Base-by-base conservation (phyloP, 2,329 filamentous ascomycete species). In the Scopulariopsis brevicaulis region DNA sequence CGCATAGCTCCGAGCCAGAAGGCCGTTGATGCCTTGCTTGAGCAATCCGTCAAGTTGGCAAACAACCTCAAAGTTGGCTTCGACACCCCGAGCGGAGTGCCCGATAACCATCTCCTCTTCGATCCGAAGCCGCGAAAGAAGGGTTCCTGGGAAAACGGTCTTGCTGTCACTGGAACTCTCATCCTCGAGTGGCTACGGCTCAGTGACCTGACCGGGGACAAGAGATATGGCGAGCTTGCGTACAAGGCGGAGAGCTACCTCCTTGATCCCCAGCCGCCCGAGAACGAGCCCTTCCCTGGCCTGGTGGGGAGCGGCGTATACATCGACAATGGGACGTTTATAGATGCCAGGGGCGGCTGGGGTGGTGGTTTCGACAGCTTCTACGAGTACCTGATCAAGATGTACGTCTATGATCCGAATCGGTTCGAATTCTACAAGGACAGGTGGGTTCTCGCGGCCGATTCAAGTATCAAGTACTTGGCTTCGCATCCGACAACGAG, bases 311-410 rank as follows among this genome's bases (percentile, higher is more conserved):
- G 79, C 32, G 73, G 80, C 54, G 78, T 96, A 46, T 76, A 83
- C 63, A 78, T 90, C 60, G 66, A 73, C 1, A 83, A 80, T 3
- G 90, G 90, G 22, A 65, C 74, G 8, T 93, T 95, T 63, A 63
- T 80, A 15, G 82, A 93, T 66, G 79, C 79, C 25, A 65, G 63
- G 1, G 90, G 91, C 56, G 87, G 88, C 52, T 96, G 90, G 90
- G 80, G 82, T 46, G 89, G 86, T 55, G 86, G 87, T 7, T 81
- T 80, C 34, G 90, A 95, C 69, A 89, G 84, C 51, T 95, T 86
- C 72, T 96, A 95, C 72, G 90, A 95, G 71, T 95, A 95, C 65
- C 80, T 96, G 35, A 86, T 96, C 70, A 96, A 96, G 75, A 93
- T 94, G 88, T 95, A 85, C 65, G 71, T 93, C 58, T 95, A 95